These are phyloP conservation scores for Halophytophthora batemanensis DNA, from an alignment of 352 stramenopile genomes.

Conservation along the genomic window DNA sequence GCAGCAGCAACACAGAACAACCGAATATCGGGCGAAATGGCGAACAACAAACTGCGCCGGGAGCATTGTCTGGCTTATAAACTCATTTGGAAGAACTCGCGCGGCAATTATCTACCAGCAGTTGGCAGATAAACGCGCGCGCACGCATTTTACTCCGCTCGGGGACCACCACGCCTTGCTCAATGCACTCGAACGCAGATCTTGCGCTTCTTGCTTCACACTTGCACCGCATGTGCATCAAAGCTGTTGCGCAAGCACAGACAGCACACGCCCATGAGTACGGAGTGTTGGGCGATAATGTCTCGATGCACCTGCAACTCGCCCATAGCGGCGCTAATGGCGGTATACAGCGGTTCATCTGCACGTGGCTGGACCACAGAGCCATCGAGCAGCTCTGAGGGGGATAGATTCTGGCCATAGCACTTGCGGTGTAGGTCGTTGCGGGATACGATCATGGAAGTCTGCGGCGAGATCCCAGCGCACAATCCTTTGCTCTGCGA, in stretches of 20 bases:
- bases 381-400: conserved; percentile 43
- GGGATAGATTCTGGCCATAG: conserved; percentile 68
- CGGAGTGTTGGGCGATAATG: conserved; percentile 35
- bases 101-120: too few relatives aligned
- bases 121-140: too few relatives aligned
- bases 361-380: conserved; percentile 44
- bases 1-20: too few relatives aligned
- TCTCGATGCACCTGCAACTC: conserved; percentile 44
- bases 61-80: too few relatives aligned
- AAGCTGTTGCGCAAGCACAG: conserved; percentile 64
- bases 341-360: conserved; percentile 53
- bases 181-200: conserved; percentile 64
- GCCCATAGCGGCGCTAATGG: conserved; percentile 53
- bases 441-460: conserved; percentile 74
- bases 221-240: conserved; percentile 53
- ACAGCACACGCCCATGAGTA: conserved; percentile 48
- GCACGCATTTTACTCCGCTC: too few relatives aligned
- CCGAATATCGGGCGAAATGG: too few relatives aligned
- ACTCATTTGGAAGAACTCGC: too few relatives aligned
- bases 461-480: conserved; percentile 87
- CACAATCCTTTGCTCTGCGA: conserved; percentile 91
- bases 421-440: conserved; percentile 90
- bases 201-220: conserved; percentile 79
- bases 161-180: too few relatives aligned
- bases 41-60: too few relatives aligned